Conservation (phyloP, 108 stramenopile genomes). For the Mayamaea pseudoterrestris region DNA sequence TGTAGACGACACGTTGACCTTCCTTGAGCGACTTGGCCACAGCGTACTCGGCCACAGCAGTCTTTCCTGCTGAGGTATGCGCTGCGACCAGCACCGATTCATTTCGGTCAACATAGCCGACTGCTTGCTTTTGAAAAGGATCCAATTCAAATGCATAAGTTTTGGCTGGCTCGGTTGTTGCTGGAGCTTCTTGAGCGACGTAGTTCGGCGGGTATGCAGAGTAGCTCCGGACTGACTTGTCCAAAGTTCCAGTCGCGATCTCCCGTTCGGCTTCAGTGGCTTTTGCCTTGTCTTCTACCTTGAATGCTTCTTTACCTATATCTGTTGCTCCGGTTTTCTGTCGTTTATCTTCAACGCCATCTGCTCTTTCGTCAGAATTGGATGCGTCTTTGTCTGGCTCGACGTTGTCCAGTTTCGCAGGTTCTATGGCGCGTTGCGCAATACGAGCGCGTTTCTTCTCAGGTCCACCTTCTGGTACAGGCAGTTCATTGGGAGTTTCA, state of each 20-base stretch:
- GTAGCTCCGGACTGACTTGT: conserved; percentile 76
- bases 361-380: conserved; percentile 9
- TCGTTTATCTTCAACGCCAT: conserved; percentile 3
- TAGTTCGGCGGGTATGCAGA: conserved; percentile 53
- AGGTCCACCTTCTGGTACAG: background rate
- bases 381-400: background rate
- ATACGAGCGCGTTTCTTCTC: conserved; percentile 1
- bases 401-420: background rate
- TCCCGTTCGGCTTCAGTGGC: conserved; percentile 21
- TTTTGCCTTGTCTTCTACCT: conserved; percentile 2
- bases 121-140: conserved; percentile 91
- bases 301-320: background rate
- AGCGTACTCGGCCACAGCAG: conserved; percentile 89
- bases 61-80: conserved; percentile 91
- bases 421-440: background rate
- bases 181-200: conserved; percentile 43
- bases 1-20: conserved; percentile 95
- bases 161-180: conserved; percentile 83
- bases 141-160: conserved; percentile 91
- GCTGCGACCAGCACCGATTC: conserved; percentile 95
- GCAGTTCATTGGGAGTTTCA: background rate
- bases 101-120: conserved; percentile 83
- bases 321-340: background rate
- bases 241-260: conserved; percentile 77
- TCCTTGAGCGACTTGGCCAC: conserved; percentile 92